These are phyloP conservation scores for Coemansia sp. DNA, from an alignment of 192 early-diverging fungal genomes.

Conservation along the genomic window DNA sequence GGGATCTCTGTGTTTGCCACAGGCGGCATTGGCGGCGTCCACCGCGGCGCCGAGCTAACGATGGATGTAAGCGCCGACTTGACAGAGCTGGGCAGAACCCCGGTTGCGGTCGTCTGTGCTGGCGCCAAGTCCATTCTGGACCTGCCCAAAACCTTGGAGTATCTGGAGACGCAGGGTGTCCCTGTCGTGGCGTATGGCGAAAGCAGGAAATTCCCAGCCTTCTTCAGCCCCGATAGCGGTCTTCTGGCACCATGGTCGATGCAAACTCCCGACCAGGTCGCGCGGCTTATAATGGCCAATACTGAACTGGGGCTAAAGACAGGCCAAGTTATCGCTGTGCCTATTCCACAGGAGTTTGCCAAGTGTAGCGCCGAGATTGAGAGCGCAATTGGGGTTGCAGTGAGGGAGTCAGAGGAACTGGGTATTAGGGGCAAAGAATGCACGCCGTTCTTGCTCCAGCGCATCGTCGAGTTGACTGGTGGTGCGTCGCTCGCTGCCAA, in stretches of 20 bases:
- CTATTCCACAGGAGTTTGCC: conserved; percentile 72
- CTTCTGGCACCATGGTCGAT: conserved; percentile 46
- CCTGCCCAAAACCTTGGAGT: conserved; percentile 87
- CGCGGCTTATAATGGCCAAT: conserved; percentile 55
- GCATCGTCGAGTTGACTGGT: conserved; percentile 76
- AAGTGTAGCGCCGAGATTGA: conserved; percentile 63
- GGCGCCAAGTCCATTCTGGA: conserved; percentile 97
- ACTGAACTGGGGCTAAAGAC: conserved; percentile 61
- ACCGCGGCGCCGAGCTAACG: conserved; percentile 72
- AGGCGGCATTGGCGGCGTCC: conserved; percentile 96
- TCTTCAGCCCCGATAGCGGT: conserved; percentile 79
- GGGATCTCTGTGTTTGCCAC: conserved; percentile 93
- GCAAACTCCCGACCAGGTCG: conserved; percentile 40
- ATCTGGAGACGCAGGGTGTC: conserved; percentile 91
- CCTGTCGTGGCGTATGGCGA: conserved; percentile 77
- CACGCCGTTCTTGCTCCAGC: conserved; percentile 91
- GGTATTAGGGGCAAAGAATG: conserved; percentile 81
- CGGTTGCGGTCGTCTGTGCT: conserved; percentile 93
- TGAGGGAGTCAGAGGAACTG: conserved; percentile 63
- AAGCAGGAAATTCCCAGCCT: conserved; percentile 77
- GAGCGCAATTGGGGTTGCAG: conserved; percentile 65
- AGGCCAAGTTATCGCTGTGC: conserved; percentile 86
- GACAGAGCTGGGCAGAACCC: conserved; percentile 84
- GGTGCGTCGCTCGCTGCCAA: conserved; percentile 69
- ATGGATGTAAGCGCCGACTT: conserved; percentile 93